Base-by-base conservation (phyloP, 169 alveolate genomes). In the Babesia bigemina region DNA sequence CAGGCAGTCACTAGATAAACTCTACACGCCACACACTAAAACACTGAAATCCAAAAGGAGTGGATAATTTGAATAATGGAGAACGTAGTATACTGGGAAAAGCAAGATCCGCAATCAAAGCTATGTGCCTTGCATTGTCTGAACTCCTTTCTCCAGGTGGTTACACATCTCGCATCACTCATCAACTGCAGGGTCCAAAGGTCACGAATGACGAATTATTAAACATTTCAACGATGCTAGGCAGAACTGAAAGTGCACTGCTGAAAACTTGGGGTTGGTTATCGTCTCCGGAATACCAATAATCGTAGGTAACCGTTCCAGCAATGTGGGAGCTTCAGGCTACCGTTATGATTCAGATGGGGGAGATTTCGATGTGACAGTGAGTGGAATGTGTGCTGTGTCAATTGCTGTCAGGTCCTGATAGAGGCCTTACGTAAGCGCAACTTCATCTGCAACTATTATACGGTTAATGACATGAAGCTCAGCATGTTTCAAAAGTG, bases 51-150 rank as follows among this genome's bases (percentile, higher is more conserved):
- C 70, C 58, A 70, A 57, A 58, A 24, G 58, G 57, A 59, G 36
- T 70, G 60, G 63, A 22, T 70, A 67, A 55, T 55, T 66, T 63
- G 19, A 28, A 75, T 4, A 7, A 70, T 71, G 83, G 87, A 59
- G 4, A 48, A 21, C n/a, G 45, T n/a, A 7, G 92, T 92, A 33
- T 92, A 92, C 76, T 92, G 94, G 94, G 95, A 92, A 63, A 92
- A 91, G 55, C 95, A 92, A 82, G 90, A 91, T 28, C 91, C 89
- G 19, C 92, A 92, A 52, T 65, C 87, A 9, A 79, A 92, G 52
- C 66, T 92, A 87, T 92, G 95, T 85, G 95, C 95, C 36, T 60
- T 92, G 52, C 95, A 92, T 59, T 88, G 93, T 55, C 70, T 92
- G 22, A 92, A 92, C 59, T 72, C 94, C 47, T 63, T 91, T 49